Evolutionary conservation across 305 asterid species (phyloP).

Genomic region (Solanum hybrid): DNA sequence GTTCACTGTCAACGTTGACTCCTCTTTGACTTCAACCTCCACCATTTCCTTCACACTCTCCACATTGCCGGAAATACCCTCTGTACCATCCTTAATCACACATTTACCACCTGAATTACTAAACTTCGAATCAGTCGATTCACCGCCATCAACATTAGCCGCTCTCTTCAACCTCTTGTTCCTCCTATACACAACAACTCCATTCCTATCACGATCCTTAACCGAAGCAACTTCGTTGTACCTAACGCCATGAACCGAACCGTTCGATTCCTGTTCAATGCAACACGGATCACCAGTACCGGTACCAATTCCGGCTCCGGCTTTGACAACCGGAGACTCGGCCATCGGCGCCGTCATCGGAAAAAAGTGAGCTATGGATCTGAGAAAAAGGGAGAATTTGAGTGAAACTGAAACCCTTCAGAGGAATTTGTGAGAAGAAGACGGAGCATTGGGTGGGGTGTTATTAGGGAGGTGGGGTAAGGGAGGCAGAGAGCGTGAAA

Average conservation of each 20-base stretch:
- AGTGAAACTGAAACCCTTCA: background rate
- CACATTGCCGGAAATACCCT: background rate
- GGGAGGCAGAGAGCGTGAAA: background rate
- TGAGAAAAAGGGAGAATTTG: background rate
- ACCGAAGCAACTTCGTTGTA: constrained; percentile 13
- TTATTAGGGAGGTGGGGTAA: background rate
- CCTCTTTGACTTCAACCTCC: constrained; percentile 61
- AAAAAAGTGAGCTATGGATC: background rate
- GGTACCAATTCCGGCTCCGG: constrained; percentile 10
- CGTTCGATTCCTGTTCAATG: constrained; percentile 21
- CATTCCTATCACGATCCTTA: constrained; percentile 45
- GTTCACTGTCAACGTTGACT: constrained; percentile 7
- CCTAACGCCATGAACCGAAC: constrained; percentile 16
- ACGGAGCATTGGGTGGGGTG: background rate
- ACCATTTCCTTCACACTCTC: constrained; percentile 27
- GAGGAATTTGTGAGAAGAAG: background rate
- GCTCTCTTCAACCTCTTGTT: constrained; percentile 50
- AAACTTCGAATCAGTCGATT: background rate
- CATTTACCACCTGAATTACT: background rate
- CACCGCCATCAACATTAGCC: background rate
- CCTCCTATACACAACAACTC: constrained; percentile 57
- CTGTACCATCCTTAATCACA: background rate
- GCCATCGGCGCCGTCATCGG: constrained; percentile 8
- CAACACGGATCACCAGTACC: background rate
- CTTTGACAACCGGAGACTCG: background rate